A percentile compares a stretch with the other conserved stretches of the same genome.
Evolutionary conservation across 2,329 filamentous ascomycete species (phyloP).

Genomic region (Stromatinia cepivora): DNA sequence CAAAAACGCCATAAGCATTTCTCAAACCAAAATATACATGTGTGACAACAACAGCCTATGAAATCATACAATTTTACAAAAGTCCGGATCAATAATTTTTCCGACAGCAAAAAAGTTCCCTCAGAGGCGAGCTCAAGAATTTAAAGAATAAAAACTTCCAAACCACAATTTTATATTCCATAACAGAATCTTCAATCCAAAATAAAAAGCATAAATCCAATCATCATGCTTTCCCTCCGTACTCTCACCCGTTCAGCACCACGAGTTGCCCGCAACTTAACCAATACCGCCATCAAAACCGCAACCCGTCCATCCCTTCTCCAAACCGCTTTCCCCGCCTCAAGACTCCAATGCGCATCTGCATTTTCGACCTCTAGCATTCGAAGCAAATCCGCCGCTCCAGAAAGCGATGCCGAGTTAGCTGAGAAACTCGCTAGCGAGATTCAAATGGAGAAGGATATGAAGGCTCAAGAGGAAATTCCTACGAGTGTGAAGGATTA

Average conservation of each 20-base stretch:
- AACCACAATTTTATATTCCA: conserved; percentile 10
- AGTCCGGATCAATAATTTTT: conserved; percentile 24
- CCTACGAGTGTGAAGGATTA: conserved; percentile 84
- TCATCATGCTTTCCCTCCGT: conserved; percentile 67
- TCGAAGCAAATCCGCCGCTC: conserved; percentile 41
- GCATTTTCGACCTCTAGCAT: conserved; percentile 46
- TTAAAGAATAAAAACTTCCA: conserved; percentile 13
- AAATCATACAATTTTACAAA: conserved; percentile 11
- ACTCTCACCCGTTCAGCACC: conserved; percentile 66
- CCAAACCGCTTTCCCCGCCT: conserved; percentile 37
- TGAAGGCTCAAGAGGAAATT: conserved; percentile 67
- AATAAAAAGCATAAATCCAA: conserved; percentile 15
- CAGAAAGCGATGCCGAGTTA: conserved; percentile 73
- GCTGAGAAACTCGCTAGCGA: conserved; percentile 83
- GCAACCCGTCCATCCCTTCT: conserved; percentile 34
- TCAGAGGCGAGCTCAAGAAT: conserved; percentile 12
- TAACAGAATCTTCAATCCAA: conserved; percentile 24
- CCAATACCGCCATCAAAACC: conserved; percentile 52
- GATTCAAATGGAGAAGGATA: conserved; percentile 78
- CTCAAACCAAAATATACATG: background rate
- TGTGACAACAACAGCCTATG: conserved; percentile 6
- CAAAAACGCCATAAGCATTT: too few species aligned
- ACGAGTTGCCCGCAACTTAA: conserved; percentile 60
- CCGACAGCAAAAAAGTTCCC: conserved; percentile 26
- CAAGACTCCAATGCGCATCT: conserved; percentile 35